Base-by-base conservation (phyloP, 2,329 filamentous ascomycete species). In the Zymoseptoria crescenta region DNA sequence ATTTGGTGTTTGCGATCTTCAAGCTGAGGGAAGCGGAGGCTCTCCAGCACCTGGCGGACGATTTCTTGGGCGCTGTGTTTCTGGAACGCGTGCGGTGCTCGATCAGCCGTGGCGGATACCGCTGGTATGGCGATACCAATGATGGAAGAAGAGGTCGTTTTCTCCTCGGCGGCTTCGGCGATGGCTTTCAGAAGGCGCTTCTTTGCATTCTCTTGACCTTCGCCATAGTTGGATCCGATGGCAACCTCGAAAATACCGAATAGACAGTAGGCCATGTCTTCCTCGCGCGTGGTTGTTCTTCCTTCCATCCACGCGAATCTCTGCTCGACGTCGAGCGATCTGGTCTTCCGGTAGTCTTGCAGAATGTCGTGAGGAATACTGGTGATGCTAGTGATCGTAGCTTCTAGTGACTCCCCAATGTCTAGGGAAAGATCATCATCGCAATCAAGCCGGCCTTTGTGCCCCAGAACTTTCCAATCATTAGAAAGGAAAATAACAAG, bases 201-300 rank as follows among this genome's bases (percentile, higher is more conserved):
- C n/a, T 27, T 35, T 13, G 56, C 56, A n/a, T 41, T 57, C 20
- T 57, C 50, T 21, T 16, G 28, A 10, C 59, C 55, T 51, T 62
- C 60, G 27, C 60, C 60, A 27, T 60, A 62, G 10, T 57, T 54
- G 19, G 55, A 45, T 50, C 54, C 52, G 20, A 62, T 58, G 24
- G 56, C 27, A 10, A 60, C 56, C 9, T 51, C 60, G 19, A 62
- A 56, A 24, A 62, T 57, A 6, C 60, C 60, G 5, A 60, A 56
- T 4, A 60, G 52, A n/a, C 60, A 62, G 28, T 62, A 62, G 1
- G 54, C 49, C 8, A 55, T 51, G 20, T 60, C 60, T 58, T 62
- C 61, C 20, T 61, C 51, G 50, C 61, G 48, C 3, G 56, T 57
- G 3, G 58, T 63, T 21, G 52, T 29, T 28, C 62, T 51, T 13